Base-by-base conservation (phyloP, 2,329 filamentous ascomycete species). In the Teratosphaeria nubilosa region DNA sequence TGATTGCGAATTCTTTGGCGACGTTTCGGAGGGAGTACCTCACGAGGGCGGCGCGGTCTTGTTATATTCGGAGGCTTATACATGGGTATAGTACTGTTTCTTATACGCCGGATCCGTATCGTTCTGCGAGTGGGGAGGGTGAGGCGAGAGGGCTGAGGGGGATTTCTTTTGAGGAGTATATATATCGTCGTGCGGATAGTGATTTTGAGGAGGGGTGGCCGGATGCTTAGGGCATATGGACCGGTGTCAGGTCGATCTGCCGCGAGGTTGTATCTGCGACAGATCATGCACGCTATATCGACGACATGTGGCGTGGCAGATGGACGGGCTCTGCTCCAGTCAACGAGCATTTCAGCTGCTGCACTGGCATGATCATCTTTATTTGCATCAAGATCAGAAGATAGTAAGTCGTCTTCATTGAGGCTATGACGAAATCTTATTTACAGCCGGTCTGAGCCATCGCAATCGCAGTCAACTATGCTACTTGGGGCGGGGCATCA, bases 61-160 rank as follows among this genome's bases (percentile, higher is more conserved):
- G 67, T 57, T 69, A 68, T 53, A 71, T 69, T 64, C 59, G 70
- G 20, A 58, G 63, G 32, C 56, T 72, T 48, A 65, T 72, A 53
- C 51, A 64, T 22, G 64, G 64, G 20, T 72, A 69, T 69, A 63
- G 62, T 25, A 52, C 24, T 16, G 48, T 56, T 6, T 45, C 55
- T 14, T 32, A 14, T 14, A 2, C 20, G 24, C 41, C 55, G 25
- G 30, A 54, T 16, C 41, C 41, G 14, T 48, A 48, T 16, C 41
- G 14, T 48, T 16, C 41, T 9, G 16, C 41, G 1, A 10, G 41
- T 4, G 27, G 5, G 4, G 5, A n/a, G 14, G 41, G 41, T 10
- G 41, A 48, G n/a, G 41, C 41, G 6, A 13, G 41, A 13, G n/a
- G n/a, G 41, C 16, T 22, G 2, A 13, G 41, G 9, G 41, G 41